Conservation (phyloP, 176 grass and related monocot species). For the Musa itinerans region DNA sequence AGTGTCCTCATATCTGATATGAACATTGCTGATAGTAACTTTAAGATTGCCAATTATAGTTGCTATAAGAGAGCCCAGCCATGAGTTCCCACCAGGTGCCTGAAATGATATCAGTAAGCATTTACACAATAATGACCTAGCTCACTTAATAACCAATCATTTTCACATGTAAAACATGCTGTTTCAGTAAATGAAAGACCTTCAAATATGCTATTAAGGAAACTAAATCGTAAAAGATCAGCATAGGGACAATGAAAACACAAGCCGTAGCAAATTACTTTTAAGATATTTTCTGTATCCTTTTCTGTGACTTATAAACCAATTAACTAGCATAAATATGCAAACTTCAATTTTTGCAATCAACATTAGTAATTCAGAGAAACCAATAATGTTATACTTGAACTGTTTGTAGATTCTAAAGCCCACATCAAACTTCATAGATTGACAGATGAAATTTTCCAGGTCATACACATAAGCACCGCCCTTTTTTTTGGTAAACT, state of each 20-base stretch:
- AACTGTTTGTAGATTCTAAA: background rate
- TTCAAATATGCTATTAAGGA: background rate
- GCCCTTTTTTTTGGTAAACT: background rate
- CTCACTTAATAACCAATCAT: background rate
- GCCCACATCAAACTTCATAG: background rate
- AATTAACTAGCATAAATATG: background rate
- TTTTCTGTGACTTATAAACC: background rate
- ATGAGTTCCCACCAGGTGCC: conserved; percentile 65
- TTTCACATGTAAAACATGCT: background rate
- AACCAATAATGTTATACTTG: background rate
- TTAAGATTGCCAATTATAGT: conserved; percentile 98
- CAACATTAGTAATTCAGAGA: background rate
- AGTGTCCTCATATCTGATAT: conserved; percentile 98
- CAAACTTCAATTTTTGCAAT: background rate
- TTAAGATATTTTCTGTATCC: background rate
- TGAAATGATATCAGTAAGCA: conserved; percentile 24
- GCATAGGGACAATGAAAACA: background rate
- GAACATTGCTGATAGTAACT: conserved; percentile 95
- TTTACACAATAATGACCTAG: background rate
- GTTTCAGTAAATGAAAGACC: background rate
- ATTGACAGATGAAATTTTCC: background rate
- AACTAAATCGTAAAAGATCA: conserved; percentile 6
- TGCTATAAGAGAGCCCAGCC: conserved; percentile 77
- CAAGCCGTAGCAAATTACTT: background rate
- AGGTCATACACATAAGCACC: background rate